Conservation (phyloP, 805 yeast species). For the Zygosaccharomyces bisporus region DNA sequence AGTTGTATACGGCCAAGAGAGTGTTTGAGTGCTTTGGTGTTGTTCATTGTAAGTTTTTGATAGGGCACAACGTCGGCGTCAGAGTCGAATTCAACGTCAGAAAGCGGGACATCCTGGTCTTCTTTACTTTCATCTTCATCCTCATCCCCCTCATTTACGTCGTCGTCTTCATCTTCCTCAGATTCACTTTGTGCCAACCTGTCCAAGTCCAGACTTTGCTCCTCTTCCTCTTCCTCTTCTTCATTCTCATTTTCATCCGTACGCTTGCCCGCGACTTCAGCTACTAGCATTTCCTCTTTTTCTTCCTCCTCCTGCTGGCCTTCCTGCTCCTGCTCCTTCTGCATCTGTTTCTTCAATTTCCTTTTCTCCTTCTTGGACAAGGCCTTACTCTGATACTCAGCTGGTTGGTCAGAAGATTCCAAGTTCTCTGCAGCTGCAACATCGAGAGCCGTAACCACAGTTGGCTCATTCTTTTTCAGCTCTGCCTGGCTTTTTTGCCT, state of each 20-base stretch:
- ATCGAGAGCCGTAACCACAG: conserved; percentile 35
- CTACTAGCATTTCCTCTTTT: conserved; percentile 38
- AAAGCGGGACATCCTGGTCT: conserved; percentile 78
- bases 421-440: conserved; percentile 15
- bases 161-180: conserved; percentile 34
- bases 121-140: conserved; percentile 59
- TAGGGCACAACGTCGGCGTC: conserved; percentile 94
- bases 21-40: conserved; percentile 74
- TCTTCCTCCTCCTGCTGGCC: conserved; percentile 47
- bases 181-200: conserved; percentile 55
- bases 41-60: conserved; percentile 84
- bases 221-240: conserved; percentile 43
- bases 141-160: conserved; percentile 39
- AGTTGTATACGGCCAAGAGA: conserved; percentile 62
- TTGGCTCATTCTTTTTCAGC: conserved; percentile 30
- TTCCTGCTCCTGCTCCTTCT: conserved; percentile 21
- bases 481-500: conserved; percentile 21
- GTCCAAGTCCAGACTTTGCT: conserved; percentile 47
- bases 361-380: conserved; percentile 64
- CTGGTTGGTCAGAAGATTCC: conserved; percentile 21
- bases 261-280: too few relatives aligned
- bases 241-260: conserved; percentile 29
- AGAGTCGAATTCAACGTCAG: conserved; percentile 88
- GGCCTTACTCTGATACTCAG: conserved; percentile 45
- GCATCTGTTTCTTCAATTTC: conserved; percentile 48